These are phyloP conservation scores for Luffa aegyptiaca DNA, from an alignment of 306 rosid genomes.

Conservation along the genomic window DNA sequence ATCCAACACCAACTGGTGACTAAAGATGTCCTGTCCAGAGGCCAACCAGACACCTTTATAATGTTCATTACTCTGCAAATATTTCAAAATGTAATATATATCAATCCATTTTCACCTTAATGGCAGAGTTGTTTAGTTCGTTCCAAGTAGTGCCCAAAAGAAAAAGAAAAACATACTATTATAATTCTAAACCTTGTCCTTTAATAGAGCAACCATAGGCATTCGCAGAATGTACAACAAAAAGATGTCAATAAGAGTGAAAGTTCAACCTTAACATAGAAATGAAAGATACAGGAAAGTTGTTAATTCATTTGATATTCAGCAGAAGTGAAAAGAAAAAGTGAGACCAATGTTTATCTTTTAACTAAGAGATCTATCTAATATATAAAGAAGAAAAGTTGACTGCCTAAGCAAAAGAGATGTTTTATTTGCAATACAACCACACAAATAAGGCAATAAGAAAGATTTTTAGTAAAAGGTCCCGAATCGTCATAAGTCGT, in stretches of 20 bases:
- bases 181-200: constrained; percentile 50
- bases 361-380: neutral
- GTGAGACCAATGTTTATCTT: neutral
- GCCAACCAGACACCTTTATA: constrained; percentile 81
- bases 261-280: neutral
- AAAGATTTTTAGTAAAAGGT: neutral
- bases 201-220: constrained; percentile 66
- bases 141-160: constrained; percentile 6
- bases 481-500: neutral
- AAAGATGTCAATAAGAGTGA: neutral
- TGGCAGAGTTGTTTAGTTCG: constrained; percentile 2
- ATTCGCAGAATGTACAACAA: constrained; percentile 55
- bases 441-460: neutral
- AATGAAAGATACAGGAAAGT: neutral
- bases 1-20: constrained; percentile 64
- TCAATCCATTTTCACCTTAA: constrained; percentile 16
- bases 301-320: neutral
- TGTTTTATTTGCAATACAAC: neutral
- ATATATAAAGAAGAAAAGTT: neutral
- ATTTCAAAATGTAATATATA: constrained; percentile 16
- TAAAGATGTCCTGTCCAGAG: constrained; percentile 72
- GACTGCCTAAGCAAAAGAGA: neutral
- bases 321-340: neutral
- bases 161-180: constrained; percentile 5
- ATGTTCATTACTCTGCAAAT: constrained; percentile 44